phyloP scores from a whole-genome alignment of 345 rosid species.

The Alliaria petiolata region DNA sequence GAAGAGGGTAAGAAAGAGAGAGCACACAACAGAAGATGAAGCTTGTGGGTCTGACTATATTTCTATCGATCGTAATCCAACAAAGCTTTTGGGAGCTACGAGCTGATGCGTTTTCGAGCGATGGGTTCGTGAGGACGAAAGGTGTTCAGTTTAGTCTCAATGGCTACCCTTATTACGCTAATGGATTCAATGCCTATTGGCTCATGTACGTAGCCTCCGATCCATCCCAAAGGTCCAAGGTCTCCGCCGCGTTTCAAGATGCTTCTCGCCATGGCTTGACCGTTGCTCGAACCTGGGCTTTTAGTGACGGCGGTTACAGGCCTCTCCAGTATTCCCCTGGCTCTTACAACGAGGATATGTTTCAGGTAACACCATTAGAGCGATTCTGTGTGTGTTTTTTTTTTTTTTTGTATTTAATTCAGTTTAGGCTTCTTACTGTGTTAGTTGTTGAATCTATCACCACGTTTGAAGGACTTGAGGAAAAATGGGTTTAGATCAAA shows the following conservation, averaged over 20 bases:
- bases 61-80: constrained; percentile 35
- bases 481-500: too few relatives aligned
- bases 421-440: neutral
- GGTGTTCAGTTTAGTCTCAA: constrained; percentile 61
- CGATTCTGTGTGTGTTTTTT: neutral
- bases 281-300: constrained; percentile 90
- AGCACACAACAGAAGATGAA: constrained; percentile 36
- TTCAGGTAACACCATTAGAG: constrained; percentile 47
- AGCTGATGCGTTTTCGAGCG: constrained; percentile 41
- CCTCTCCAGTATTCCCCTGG: constrained; percentile 75
- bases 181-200: constrained; percentile 97
- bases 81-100: constrained; percentile 22
- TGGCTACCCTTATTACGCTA: constrained; percentile 73
- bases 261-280: constrained; percentile 68
- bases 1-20: constrained; percentile 11
- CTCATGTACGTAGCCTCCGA: constrained; percentile 76
- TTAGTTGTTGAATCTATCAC: neutral
- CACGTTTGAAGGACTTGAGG: too few relatives aligned
- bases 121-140: constrained; percentile 59
- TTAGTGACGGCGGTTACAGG: constrained; percentile 81
- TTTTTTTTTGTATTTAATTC: neutral
- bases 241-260: constrained; percentile 59
- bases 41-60: constrained; percentile 28
- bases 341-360: constrained; percentile 65
- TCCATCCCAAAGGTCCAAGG: constrained; percentile 56